Evolutionary conservation across 164 flowering plant species (phyloP), one percentile per base, ranked within the genome.

Genomic region (Piper longum): DNA sequence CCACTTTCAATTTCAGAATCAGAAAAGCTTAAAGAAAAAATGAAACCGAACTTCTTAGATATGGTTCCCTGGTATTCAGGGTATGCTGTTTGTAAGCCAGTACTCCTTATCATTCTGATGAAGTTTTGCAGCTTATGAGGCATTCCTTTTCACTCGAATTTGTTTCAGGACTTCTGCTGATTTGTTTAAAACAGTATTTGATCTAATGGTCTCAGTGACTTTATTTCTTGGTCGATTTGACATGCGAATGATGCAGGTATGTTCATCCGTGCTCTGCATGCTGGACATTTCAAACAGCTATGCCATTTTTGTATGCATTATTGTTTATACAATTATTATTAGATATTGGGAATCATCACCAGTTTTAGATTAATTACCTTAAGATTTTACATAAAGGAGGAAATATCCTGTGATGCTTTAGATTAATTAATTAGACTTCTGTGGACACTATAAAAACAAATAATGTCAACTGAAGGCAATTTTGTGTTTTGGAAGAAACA

Each of bases 41-140:
- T 85, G 86, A 90, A 90, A 73, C 98, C 98, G 63, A 86, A 83
- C 65, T 93, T 93, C 73, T 66, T 93, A 79, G 98, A 93, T 69
- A 93, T 93, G 98, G 98, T 92, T 76, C 98, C 98, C 70, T 92
- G 98, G 98, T 92, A 92, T 80, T 92, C 98, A 56, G 98, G 98
- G 98, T 92, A 88, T 56, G 68, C 65, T 11, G 59, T 61, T 19
- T 16, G 42, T 62, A 17, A 57, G 56, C 62, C 8, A 66, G 16
- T 14, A 67, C 52, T 19, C 56, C 55, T 60, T 64, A 56, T 5
- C 26, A 7, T 51, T 60, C 41, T 3, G 26, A 60, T 45, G 59
- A 56, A 16, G 43, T 57, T 44, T 18, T 12, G 54, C 16, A 12
- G 54, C 60, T 13, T 51, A 36, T 56, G 36, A 7, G 54, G 45